Evolutionary conservation across 306 rosid genomes (phyloP).

Genomic region (Carpinus viminea): DNA sequence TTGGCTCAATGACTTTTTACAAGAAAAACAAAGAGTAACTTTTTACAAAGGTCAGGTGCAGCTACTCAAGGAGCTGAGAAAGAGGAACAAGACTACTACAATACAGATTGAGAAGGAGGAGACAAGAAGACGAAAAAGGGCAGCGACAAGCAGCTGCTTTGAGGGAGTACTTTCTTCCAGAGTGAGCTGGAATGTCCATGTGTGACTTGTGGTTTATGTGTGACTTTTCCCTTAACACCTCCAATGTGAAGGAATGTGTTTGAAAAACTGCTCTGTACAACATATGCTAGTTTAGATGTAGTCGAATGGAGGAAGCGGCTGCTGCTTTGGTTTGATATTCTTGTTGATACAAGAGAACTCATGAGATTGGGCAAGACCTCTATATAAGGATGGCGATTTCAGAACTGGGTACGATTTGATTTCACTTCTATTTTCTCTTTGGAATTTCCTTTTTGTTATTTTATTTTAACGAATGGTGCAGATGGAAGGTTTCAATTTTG

Average conservation of each 20-base stretch:
- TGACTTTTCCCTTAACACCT: no score
- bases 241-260: slow-evolving; percentile 28
- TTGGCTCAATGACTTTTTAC: no score
- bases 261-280: slow-evolving; percentile 37
- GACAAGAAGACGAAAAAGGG: no score
- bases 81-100: no score
- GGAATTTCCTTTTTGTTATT: slow-evolving; percentile 1
- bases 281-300: slow-evolving; percentile 31
- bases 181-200: no score
- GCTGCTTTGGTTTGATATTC: slow-evolving; percentile 36
- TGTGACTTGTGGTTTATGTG: no score
- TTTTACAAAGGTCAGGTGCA: no score
- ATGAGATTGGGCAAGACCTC: slow-evolving; percentile 34
- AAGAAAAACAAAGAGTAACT: no score
- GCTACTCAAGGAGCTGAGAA: no score
- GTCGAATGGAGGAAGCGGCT: slow-evolving; percentile 34
- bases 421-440: background rate
- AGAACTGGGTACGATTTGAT: background rate
- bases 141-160: no score
- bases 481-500: background rate
- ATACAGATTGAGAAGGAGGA: no score
- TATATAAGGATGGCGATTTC: background rate
- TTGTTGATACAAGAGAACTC: slow-evolving; percentile 31
- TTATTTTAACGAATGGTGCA: background rate
- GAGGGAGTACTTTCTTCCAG: no score